Evolutionary conservation across 1,284 basidiomycete species (phyloP).

Genomic region (Peniophora sp.): DNA sequence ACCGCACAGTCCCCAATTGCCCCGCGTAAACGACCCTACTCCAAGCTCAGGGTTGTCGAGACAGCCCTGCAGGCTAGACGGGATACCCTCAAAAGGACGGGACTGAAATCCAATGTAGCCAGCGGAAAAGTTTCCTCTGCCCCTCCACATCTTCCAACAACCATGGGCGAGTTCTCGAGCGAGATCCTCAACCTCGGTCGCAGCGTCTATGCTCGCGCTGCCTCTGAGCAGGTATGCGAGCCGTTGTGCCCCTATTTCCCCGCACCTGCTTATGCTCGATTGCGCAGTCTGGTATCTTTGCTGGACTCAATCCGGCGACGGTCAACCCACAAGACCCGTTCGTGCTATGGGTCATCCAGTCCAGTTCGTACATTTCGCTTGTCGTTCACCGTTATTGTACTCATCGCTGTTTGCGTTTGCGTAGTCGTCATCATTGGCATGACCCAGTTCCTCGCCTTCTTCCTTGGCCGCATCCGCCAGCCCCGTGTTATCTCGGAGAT

Average conservation of each 20-base stretch:
- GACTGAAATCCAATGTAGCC: not conserved
- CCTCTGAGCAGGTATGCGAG: slow-evolving; percentile 37
- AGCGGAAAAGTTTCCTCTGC: not conserved
- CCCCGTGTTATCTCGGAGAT: slow-evolving; percentile 87
- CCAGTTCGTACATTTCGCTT: slow-evolving; percentile 32
- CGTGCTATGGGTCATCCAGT: slow-evolving; percentile 79
- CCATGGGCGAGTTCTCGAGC: slow-evolving; percentile 34
- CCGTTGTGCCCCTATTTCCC: not conserved
- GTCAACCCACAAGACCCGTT: slow-evolving; percentile 64
- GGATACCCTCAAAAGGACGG: not conserved
- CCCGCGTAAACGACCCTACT: no score
- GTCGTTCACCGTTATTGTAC: not conserved
- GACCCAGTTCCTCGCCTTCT: slow-evolving; percentile 62
- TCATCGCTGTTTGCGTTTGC: slow-evolving; percentile 9
- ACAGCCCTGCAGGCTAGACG: no score
- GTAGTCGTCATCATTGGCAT: slow-evolving; percentile 67
- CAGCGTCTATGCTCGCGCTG: slow-evolving; percentile 21
- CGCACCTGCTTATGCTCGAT: not conserved
- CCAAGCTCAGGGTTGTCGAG: no score
- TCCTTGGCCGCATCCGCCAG: slow-evolving; percentile 64
- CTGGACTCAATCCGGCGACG: slow-evolving; percentile 54
- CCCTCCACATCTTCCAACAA: not conserved
- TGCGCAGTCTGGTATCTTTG: slow-evolving; percentile 50
- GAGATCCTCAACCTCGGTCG: slow-evolving; percentile 24
- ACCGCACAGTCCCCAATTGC: no score